Percentiles rank a stretch among this genome's conserved stretches.
Evolutionary conservation across 495 filamentous ascomycete genomes (phyloP).

Genomic region (Aspergillus haitiensis): DNA sequence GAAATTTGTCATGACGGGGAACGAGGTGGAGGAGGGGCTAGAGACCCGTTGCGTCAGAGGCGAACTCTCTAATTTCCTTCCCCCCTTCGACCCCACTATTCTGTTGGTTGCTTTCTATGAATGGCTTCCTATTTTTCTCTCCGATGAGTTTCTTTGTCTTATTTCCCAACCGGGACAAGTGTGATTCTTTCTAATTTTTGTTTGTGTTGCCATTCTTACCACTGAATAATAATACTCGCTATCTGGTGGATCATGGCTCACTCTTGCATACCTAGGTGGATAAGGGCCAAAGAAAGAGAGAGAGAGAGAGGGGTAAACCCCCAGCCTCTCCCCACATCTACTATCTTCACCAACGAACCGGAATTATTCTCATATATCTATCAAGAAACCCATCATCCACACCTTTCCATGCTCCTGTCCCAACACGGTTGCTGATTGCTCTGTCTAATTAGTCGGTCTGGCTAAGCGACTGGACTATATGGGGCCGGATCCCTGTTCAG

Average conservation of each 20-base stretch:
- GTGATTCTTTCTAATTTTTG: too few species aligned
- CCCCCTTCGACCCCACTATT: neutral
- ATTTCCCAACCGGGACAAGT: too few species aligned
- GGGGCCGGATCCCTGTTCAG: neutral
- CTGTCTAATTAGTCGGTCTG: neutral
- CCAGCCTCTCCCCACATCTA: neutral
- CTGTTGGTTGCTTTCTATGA: neutral
- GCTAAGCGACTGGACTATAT: neutral
- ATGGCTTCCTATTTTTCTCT: neutral
- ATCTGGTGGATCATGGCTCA: neutral
- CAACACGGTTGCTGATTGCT: neutral
- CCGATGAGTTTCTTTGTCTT: neutral
- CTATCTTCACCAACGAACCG: constrained; percentile 10
- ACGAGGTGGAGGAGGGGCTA: constrained; percentile 4
- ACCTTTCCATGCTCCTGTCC: neutral
- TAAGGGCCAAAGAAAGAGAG: neutral
- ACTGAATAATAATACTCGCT: neutral
- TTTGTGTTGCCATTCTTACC: too few species aligned
- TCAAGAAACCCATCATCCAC: neutral
- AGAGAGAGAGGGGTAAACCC: neutral
- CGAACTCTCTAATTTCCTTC: neutral
- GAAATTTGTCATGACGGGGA: constrained; percentile 26
- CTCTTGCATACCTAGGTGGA: too few species aligned
- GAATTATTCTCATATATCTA: constrained; percentile 4
- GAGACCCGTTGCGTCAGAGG: constrained; percentile 17